Conservation (phyloP, 805 yeast species). For the Starmerella geochares region DNA sequence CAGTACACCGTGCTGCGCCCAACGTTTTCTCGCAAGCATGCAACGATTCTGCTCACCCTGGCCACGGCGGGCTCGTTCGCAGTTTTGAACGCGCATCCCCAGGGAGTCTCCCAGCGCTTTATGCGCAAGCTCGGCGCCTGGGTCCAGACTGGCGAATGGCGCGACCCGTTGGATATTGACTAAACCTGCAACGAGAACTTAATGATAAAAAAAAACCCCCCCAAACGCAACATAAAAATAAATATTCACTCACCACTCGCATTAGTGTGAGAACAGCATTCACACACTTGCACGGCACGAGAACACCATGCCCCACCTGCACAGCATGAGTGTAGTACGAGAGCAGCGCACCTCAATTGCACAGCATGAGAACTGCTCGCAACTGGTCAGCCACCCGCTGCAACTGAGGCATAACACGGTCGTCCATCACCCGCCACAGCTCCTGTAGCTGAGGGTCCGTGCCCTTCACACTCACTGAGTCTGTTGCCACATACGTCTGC, state of each 20-base stretch:
- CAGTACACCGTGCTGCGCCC: constrained; percentile 31
- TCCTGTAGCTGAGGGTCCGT: constrained; percentile 13
- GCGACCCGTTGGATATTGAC: constrained; percentile 21
- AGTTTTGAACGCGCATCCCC: constrained; percentile 21
- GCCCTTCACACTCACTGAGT: constrained; percentile 16
- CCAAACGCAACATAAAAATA: too few relatives aligned
- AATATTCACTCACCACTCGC: too few relatives aligned
- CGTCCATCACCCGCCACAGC: constrained; percentile 12
- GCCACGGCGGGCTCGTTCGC: constrained; percentile 26
- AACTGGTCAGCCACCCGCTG: neutral
- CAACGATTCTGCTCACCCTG: constrained; percentile 29
- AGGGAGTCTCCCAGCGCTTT: constrained; percentile 21
- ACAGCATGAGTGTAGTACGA: too few relatives aligned
- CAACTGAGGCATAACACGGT: neutral
- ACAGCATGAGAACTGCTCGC: neutral
- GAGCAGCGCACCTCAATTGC: neutral
- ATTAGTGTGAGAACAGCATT: too few relatives aligned
- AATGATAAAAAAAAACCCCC: too few relatives aligned
- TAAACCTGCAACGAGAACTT: too few relatives aligned
- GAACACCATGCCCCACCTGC: too few relatives aligned
- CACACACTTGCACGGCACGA: too few relatives aligned
- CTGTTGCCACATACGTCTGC: constrained; percentile 13
- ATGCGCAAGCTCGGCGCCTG: constrained; percentile 30
- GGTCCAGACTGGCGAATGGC: constrained; percentile 28
- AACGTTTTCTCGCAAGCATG: constrained; percentile 28